phyloP scores from a whole-genome alignment of 1,284 basidiomycete genomes.

The Ceratobasidium sp. region DNA sequence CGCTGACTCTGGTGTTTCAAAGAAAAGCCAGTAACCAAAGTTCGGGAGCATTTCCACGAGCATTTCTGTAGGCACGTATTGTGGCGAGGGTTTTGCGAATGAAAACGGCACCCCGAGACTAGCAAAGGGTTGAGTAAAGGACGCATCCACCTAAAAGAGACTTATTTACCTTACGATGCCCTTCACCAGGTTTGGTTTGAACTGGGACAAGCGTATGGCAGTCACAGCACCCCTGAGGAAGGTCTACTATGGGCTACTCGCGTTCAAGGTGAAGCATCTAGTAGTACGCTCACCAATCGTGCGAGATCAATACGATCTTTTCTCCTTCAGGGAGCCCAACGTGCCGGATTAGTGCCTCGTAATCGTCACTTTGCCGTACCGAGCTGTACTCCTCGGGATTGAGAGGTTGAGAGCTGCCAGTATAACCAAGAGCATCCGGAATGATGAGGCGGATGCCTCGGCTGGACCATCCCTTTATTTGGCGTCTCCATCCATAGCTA shows the following conservation, averaged over 20 bases:
- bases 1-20: conserved; percentile 24
- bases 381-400: conserved; percentile 35
- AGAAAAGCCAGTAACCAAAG: conserved; percentile 42
- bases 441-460: conserved; percentile 43
- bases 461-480: conserved; percentile 43
- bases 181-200: conserved; percentile 37
- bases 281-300: conserved; percentile 28
- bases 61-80: conserved; percentile 16
- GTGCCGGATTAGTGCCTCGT: conserved; percentile 14
- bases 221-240: conserved; percentile 21
- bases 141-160: neutral
- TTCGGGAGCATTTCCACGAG: conserved; percentile 5
- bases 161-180: conserved; percentile 25
- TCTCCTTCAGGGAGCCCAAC: conserved; percentile 32
- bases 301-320: conserved; percentile 33
- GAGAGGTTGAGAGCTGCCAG: conserved; percentile 40
- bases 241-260: neutral
- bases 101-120: conserved; percentile 34
- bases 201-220: conserved; percentile 30
- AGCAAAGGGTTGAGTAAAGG: neutral
- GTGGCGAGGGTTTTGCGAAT: neutral
- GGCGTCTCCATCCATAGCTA: conserved; percentile 41
- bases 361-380: conserved; percentile 31
- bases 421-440: conserved; percentile 38
- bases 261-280: neutral